Percentiles rank a stretch among this genome's conserved stretches.
These are phyloP conservation scores for Xylaria sp. DNA, from an alignment of 2,329 filamentous ascomycete genomes.

Conservation along the genomic window DNA sequence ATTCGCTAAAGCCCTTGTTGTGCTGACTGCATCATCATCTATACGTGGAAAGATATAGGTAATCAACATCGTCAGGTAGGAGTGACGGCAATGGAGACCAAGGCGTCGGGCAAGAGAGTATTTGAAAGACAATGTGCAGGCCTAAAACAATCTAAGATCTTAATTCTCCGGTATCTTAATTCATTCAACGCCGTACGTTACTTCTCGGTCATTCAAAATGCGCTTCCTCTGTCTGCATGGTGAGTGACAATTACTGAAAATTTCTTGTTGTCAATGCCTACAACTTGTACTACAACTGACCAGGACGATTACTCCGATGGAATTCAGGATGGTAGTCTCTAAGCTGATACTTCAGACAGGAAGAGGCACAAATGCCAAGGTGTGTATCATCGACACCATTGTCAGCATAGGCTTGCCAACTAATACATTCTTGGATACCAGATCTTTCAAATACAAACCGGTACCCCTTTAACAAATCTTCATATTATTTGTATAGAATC, in stretches of 20 bases:
- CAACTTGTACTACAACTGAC: background rate
- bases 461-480: slow-evolving; percentile 31
- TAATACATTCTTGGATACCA: slow-evolving; percentile 19
- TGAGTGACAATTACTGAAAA: slow-evolving; percentile 12
- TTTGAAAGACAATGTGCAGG: slow-evolving; percentile 27
- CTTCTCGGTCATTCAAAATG: slow-evolving; percentile 34
- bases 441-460: slow-evolving; percentile 48
- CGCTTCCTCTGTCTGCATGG: slow-evolving; percentile 42
- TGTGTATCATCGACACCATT: slow-evolving; percentile 10
- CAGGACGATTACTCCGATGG: background rate
- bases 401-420: slow-evolving; percentile 22
- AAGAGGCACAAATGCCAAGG: slow-evolving; percentile 46
- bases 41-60: background rate
- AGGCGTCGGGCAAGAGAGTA: slow-evolving; percentile 11
- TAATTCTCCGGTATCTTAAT: background rate
- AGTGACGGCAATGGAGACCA: slow-evolving; percentile 1
- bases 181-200: slow-evolving; percentile 1
- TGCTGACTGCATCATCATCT: slow-evolving; percentile 6
- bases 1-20: background rate
- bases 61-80: slow-evolving; percentile 4
- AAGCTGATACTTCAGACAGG: slow-evolving; percentile 36
- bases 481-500: slow-evolving; percentile 16
- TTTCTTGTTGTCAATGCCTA: background rate
- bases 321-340: slow-evolving; percentile 33
- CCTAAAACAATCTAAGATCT: background rate